A percentile compares a stretch with the other conserved stretches of the same genome.
These are phyloP conservation scores for Monilinia laxa DNA, from an alignment of 2,329 filamentous ascomycete genomes.

Conservation along the genomic window DNA sequence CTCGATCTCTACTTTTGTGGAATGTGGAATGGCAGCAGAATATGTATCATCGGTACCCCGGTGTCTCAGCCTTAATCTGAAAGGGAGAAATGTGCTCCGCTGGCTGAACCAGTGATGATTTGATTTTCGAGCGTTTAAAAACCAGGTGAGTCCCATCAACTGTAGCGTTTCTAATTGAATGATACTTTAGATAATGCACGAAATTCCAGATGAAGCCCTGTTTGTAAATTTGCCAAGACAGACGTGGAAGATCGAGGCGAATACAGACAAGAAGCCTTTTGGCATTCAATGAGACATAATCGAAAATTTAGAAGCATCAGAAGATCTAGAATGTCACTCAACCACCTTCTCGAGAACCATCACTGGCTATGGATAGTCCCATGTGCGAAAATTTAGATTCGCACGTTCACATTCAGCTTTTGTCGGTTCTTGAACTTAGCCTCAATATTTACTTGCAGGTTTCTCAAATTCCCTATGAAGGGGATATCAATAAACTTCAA, in stretches of 20 bases:
- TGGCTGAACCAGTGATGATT: background rate
- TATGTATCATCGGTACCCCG: background rate
- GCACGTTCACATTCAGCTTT: too few species aligned
- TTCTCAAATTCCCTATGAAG: too few species aligned
- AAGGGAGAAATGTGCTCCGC: background rate
- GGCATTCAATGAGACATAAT: background rate
- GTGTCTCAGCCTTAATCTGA: background rate
- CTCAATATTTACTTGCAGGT: too few species aligned
- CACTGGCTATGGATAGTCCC: too few species aligned
- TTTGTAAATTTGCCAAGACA: background rate
- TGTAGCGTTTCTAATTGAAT: background rate
- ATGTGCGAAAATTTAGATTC: too few species aligned
- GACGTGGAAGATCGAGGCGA: background rate
- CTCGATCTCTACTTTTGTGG: background rate
- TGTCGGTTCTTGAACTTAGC: too few species aligned
- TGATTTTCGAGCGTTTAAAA: too few species aligned
- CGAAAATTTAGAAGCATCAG: background rate
- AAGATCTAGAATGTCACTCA: background rate
- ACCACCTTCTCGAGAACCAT: too few species aligned
- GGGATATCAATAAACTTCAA: too few species aligned
- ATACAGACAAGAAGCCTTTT: too few species aligned
- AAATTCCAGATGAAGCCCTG: background rate
- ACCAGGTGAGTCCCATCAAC: too few species aligned
- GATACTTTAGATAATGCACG: background rate
- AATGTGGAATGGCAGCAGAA: background rate